These are phyloP conservation scores for Candolleomyces aberdarensis DNA, from an alignment of 768 basidiomycete genomes.

Conservation along the genomic window DNA sequence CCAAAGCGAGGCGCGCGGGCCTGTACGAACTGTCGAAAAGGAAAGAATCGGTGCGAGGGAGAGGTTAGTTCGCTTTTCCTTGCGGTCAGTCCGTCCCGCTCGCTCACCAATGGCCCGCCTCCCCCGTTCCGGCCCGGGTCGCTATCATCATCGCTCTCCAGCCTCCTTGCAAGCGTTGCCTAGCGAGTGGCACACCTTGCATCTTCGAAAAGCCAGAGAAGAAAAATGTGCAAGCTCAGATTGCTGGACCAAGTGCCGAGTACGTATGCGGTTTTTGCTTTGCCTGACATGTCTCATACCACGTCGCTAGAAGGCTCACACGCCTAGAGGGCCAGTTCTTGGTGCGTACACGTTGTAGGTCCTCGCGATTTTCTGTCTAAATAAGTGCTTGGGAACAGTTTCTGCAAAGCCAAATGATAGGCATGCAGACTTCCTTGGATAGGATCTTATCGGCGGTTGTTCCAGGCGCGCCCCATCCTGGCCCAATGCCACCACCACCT, in stretches of 20 bases:
- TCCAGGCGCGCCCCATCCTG: conserved; percentile 45
- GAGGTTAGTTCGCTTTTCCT: conserved; percentile 54
- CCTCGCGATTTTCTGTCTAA: too few species aligned
- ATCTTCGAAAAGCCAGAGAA: conserved; percentile 92
- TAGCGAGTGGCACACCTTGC: conserved; percentile 75
- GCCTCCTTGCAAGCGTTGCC: conserved; percentile 90
- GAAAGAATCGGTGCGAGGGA: conserved; percentile 92
- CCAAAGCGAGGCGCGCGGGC: conserved; percentile 89
- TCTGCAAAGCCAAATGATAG: conserved; percentile 93
- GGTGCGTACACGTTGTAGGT: conserved; percentile 35
- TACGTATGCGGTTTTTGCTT: conserved; percentile 33
- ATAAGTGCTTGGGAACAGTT: conserved; percentile 41
- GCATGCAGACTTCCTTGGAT: conserved; percentile 87
- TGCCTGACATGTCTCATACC: conserved; percentile 17
- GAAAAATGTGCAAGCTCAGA: conserved; percentile 56
- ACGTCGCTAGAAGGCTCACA: conserved; percentile 62
- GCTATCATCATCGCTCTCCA: conserved; percentile 33
- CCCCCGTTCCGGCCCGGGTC: conserved; percentile 71
- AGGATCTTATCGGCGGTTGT: conserved; percentile 62
- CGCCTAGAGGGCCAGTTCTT: conserved; percentile 85
- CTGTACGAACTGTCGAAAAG: conserved; percentile 86
- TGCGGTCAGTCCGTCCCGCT: conserved; percentile 40
- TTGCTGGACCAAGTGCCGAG: conserved; percentile 71
- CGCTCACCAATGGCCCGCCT: conserved; percentile 62
- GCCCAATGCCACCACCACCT: conserved; percentile 31